Base-by-base conservation (phyloP, 1,284 basidiomycete species). In the Agaricales sp. region DNA sequence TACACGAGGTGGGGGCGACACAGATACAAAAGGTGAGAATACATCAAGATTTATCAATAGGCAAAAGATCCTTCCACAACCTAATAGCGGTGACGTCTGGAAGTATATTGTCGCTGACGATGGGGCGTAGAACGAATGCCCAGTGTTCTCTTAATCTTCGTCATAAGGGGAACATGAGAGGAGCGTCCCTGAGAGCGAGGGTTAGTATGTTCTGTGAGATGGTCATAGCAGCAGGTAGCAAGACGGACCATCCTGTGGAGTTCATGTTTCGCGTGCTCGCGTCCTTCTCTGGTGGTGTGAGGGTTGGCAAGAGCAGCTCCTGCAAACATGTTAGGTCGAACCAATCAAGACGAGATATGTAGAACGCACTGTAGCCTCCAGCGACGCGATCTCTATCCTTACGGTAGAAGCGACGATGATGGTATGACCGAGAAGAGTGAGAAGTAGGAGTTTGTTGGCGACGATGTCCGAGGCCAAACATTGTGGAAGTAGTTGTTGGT, bases 231-330 rank as follows among this genome's bases (percentile, higher is more conserved):
- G 21, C 23, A 14, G 20, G n/a, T n/a, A 26, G 6, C 12, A 12
- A 38, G 20, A 54, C 67, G 54, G 49, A 75, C 74, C 73, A 73
- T 77, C 22, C 53, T 46, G 41, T 59, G 61, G n/a, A 74, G 65
- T 55, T 75, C 69, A 26, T 61, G 62, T 56, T 74, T 71, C 3
- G 73, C 73, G 52, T 69, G 66, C 53, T 64, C 66, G n/a, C 73
- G 63, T 3, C 71, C 70, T 8, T 58, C 43, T 4, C 55, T 61
- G 3, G 71, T 73, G 8, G 73, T 75, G 49, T 73, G 71, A 2
- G 75, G 74, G 57, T 76, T 77, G 24, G 70, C 50, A 4, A 77
- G 61, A 3, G 75, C 70, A 37, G 71, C 70, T 60, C 69, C 72
- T 47, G 26, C 46, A 22, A 50, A 20, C 4, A 47, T 19, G 43